phyloP scores from a whole-genome alignment of 2,329 filamentous ascomycete genomes.

The Metarhizium brunneum region DNA sequence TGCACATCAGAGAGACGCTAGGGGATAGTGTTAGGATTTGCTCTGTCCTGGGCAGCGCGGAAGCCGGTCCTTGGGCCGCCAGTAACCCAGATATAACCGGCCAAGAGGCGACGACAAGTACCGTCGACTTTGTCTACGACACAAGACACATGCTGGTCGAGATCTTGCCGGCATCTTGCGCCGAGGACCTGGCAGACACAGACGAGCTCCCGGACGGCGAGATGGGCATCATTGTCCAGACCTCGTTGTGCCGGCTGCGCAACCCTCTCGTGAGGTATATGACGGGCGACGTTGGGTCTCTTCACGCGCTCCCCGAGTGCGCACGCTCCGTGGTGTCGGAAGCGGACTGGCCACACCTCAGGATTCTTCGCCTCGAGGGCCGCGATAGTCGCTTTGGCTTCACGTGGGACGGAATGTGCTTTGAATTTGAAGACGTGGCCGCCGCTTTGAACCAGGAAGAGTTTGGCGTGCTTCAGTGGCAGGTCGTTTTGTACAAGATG shows the following conservation, averaged over 20 bases:
- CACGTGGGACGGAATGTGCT: too few relatives aligned
- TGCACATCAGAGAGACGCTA: too few relatives aligned
- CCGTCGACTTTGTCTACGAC: too few relatives aligned
- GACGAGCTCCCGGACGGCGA: slow-evolving; percentile 20
- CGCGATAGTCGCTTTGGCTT: neutral
- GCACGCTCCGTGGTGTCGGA: neutral
- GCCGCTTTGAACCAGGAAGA: too few relatives aligned
- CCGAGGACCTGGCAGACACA: slow-evolving; percentile 2
- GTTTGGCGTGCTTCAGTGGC: too few relatives aligned
- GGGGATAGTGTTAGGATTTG: too few relatives aligned
- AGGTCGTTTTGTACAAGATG: too few relatives aligned
- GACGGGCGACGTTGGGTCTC: slow-evolving; percentile 31
- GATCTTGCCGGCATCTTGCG: slow-evolving; percentile 18
- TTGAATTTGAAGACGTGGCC: too few relatives aligned
- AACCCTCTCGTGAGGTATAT: slow-evolving; percentile 35
- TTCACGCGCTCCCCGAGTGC: neutral
- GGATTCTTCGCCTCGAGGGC: neutral
- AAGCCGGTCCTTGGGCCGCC: too few relatives aligned
- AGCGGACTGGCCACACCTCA: neutral
- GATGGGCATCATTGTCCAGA: slow-evolving; percentile 25
- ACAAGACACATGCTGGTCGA: slow-evolving; percentile 18
- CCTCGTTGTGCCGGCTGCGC: slow-evolving; percentile 28
- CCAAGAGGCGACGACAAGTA: too few relatives aligned
- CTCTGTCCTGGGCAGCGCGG: too few relatives aligned
- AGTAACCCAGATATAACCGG: too few relatives aligned